Evolutionary conservation across 1,139 yeast species (phyloP).

Genomic region (Debaryomycetaceae sp.): DNA sequence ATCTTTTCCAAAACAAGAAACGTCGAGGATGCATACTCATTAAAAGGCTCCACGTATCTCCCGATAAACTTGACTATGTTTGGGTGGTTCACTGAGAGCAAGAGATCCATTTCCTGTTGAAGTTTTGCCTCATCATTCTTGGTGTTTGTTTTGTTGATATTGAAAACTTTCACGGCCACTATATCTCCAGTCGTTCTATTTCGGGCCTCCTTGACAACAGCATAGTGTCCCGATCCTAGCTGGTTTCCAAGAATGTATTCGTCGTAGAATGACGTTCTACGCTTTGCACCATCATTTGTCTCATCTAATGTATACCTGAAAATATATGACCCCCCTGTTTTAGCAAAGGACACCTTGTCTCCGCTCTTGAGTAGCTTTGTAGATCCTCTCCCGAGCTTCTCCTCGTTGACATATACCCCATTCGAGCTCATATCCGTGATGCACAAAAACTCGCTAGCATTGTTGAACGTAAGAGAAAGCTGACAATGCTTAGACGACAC

Average conservation of each 20-base stretch:
- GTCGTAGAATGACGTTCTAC: slow-evolving; percentile 48
- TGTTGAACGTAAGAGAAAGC: slow-evolving; percentile 35
- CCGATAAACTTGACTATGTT: slow-evolving; percentile 67
- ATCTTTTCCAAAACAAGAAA: slow-evolving; percentile 70
- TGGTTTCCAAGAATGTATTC: slow-evolving; percentile 59
- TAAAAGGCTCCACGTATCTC: slow-evolving; percentile 66
- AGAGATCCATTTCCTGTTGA: slow-evolving; percentile 64
- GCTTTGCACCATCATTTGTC: slow-evolving; percentile 14
- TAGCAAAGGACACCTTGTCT: slow-evolving; percentile 62
- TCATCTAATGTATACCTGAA: slow-evolving; percentile 44
- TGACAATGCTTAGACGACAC: slow-evolving; percentile 68
- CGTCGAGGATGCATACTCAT: slow-evolving; percentile 51
- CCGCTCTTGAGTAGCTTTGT: slow-evolving; percentile 56
- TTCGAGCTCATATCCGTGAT: slow-evolving; percentile 61
- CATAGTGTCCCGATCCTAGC: slow-evolving; percentile 76
- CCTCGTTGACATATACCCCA: slow-evolving; percentile 65
- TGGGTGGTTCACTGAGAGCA: slow-evolving; percentile 65
- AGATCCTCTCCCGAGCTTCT: slow-evolving; percentile 46
- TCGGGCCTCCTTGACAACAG: slow-evolving; percentile 68
- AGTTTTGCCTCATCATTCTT: slow-evolving; percentile 50
- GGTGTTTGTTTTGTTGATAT: slow-evolving; percentile 49
- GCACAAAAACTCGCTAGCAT: slow-evolving; percentile 42
- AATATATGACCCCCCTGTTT: slow-evolving; percentile 51
- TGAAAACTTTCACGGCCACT: slow-evolving; percentile 75
- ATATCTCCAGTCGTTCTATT: slow-evolving; percentile 54